A percentile compares a stretch with the other conserved stretches of the same genome.
Conservation (phyloP, 2,329 filamentous ascomycete species). For the Emericellopsis atlantica region DNA sequence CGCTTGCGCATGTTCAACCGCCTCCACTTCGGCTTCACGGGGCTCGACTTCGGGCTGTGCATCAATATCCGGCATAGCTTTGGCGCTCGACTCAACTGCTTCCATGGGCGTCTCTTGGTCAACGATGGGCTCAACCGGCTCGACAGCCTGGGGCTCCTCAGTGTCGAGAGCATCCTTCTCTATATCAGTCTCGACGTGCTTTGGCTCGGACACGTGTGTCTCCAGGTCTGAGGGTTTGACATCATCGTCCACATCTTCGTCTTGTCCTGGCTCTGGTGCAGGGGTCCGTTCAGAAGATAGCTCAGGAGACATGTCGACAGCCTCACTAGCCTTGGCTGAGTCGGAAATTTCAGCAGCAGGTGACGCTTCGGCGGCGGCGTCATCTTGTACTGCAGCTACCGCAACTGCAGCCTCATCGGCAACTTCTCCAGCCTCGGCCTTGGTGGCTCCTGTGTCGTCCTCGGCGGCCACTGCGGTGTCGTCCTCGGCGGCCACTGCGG, state of each 20-base stretch:
- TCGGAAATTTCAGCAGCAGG: no score
- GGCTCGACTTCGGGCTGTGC: neutral
- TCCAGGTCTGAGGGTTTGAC: neutral
- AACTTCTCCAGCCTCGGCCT: neutral
- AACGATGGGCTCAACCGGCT: neutral
- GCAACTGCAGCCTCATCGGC: neutral
- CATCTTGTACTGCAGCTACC: neutral
- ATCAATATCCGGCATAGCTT: conserved; percentile 1
- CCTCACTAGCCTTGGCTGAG: no score
- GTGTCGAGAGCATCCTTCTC: conserved; percentile 1
- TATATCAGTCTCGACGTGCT: conserved; percentile 1
- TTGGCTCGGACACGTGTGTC: neutral
- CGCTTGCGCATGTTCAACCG: no score
- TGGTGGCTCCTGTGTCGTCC: neutral
- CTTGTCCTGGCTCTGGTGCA: neutral
- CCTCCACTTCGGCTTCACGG: neutral
- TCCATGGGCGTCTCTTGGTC: conserved; percentile 1
- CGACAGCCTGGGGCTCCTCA: conserved; percentile 1
- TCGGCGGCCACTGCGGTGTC: no score
- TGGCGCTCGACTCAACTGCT: neutral
- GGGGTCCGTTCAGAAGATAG: neutral
- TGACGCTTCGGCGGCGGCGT: neutral
- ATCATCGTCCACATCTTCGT: no score
- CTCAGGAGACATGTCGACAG: neutral
- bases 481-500: no score